phyloP scores from a whole-genome alignment of 345 rosid species.

The Nasturtium officinale region DNA sequence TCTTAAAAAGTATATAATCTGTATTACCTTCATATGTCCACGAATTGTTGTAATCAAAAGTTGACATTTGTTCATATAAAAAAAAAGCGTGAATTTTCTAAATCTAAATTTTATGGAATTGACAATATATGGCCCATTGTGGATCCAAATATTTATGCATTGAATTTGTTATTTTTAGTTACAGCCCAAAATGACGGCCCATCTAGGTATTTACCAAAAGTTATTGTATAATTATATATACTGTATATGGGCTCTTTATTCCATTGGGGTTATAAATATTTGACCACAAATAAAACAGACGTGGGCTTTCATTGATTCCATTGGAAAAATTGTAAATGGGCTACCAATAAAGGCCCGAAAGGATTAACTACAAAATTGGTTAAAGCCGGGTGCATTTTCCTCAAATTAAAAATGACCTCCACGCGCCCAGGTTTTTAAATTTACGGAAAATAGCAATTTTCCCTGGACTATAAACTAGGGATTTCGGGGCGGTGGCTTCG shows the following conservation, averaged over 20 bases:
- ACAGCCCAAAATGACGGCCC: too few species aligned
- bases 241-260: too few species aligned
- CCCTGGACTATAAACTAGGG: background rate
- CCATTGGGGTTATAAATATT: background rate
- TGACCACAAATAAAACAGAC: background rate
- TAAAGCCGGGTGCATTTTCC: background rate
- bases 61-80: slow-evolving; percentile 13
- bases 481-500: background rate
- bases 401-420: background rate
- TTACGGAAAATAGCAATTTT: background rate
- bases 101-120: too few species aligned
- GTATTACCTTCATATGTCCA: slow-evolving; percentile 5
- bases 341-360: background rate
- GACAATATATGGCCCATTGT: too few species aligned
- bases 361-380: background rate
- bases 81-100: too few species aligned
- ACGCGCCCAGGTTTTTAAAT: background rate
- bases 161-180: too few species aligned
- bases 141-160: too few species aligned
- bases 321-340: background rate
- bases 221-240: too few species aligned
- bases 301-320: background rate
- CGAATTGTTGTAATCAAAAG: slow-evolving; percentile 18
- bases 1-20: slow-evolving; percentile 24
- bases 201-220: too few species aligned